Evolutionary conservation across 2,329 filamentous ascomycete genomes (phyloP).

Genomic region (Aspergillus pseudoglaucus): DNA sequence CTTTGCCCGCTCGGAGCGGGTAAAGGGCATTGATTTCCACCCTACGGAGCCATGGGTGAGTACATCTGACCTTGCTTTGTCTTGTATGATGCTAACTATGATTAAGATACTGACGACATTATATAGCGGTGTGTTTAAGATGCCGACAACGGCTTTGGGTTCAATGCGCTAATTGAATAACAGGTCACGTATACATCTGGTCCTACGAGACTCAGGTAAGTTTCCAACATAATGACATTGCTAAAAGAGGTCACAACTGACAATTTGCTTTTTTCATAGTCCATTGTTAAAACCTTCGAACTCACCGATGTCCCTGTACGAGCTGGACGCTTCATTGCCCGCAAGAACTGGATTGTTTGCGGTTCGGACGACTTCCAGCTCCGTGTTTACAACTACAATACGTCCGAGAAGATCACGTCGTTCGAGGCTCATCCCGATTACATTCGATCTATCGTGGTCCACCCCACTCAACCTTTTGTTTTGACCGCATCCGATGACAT

Average conservation of each 20-base stretch:
- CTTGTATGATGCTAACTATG: conserved; percentile 16
- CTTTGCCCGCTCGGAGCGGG: conserved; percentile 86
- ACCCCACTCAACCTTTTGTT: conserved; percentile 91
- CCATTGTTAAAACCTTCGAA: conserved; percentile 98
- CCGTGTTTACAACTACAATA: conserved; percentile 98
- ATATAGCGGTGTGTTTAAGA: conserved; percentile 68
- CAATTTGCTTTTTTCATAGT: conserved; percentile 35
- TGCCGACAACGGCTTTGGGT: conserved; percentile 4
- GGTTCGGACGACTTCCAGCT: conserved; percentile 87
- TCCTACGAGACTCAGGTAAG: conserved; percentile 82
- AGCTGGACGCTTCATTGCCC: conserved; percentile 89
- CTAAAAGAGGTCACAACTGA: conserved; percentile 8
- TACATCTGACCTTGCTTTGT: conserved; percentile 4
- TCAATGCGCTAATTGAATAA: conserved; percentile 20
- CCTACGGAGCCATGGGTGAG: conserved; percentile 89
- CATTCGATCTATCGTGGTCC: conserved; percentile 91
- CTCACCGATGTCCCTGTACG: conserved; percentile 96
- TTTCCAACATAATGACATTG: neutral
- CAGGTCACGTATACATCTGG: conserved; percentile 98
- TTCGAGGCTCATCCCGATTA: conserved; percentile 99
- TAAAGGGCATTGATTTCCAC: conserved; percentile 96
- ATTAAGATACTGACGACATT: conserved; percentile 73
- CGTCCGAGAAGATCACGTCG: conserved; percentile 93
- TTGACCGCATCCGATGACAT: conserved; percentile 96
- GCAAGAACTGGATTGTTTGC: conserved; percentile 99